phyloP scores from a whole-genome alignment of 768 basidiomycete species.

The Rhodotorula sphaerocarpa region DNA sequence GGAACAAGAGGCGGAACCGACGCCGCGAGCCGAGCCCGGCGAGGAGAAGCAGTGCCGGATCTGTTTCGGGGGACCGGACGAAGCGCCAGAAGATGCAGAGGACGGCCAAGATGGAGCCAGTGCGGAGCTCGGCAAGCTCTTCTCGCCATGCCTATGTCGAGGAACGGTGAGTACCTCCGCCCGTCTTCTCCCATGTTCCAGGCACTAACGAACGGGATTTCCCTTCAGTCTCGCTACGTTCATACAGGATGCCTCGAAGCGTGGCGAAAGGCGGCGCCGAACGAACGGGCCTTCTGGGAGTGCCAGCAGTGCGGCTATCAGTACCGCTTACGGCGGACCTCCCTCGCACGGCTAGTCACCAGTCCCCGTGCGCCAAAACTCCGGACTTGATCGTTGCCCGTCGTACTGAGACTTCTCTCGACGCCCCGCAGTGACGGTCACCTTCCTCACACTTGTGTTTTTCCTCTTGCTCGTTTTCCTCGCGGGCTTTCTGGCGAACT shows the following conservation, averaged over 20 bases:
- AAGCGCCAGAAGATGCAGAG: too few species aligned
- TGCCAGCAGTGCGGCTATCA: slow-evolving; percentile 5
- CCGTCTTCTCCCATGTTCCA: neutral
- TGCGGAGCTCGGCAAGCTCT: slow-evolving; percentile 15
- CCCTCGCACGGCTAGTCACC: slow-evolving; percentile 1
- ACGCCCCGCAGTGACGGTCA: slow-evolving; percentile 6
- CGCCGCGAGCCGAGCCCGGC: neutral
- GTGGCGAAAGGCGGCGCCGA: slow-evolving; percentile 17
- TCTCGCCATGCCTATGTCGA: slow-evolving; percentile 17
- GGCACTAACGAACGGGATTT: neutral
- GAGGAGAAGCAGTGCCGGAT: slow-evolving; percentile 20
- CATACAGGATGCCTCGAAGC: slow-evolving; percentile 15
- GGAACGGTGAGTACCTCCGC: slow-evolving; percentile 12
- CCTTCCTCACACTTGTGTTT: neutral
- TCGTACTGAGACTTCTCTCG: neutral
- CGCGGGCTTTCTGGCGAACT: slow-evolving; percentile 30
- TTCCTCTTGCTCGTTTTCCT: slow-evolving; percentile 19
- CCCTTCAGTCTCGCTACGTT: slow-evolving; percentile 10
- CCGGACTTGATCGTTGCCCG: too few species aligned
- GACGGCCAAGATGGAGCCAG: too few species aligned
- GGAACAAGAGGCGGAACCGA: neutral
- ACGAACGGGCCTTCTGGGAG: slow-evolving; percentile 8
- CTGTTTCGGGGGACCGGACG: slow-evolving; percentile 25
- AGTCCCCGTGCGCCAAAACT: slow-evolving; percentile 9
- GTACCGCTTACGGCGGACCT: slow-evolving; percentile 14